Percentiles rank a stretch among this genome's conserved stretches.
Conservation (phyloP, 163 green algal species). For the Chlorella variabilis region DNA sequence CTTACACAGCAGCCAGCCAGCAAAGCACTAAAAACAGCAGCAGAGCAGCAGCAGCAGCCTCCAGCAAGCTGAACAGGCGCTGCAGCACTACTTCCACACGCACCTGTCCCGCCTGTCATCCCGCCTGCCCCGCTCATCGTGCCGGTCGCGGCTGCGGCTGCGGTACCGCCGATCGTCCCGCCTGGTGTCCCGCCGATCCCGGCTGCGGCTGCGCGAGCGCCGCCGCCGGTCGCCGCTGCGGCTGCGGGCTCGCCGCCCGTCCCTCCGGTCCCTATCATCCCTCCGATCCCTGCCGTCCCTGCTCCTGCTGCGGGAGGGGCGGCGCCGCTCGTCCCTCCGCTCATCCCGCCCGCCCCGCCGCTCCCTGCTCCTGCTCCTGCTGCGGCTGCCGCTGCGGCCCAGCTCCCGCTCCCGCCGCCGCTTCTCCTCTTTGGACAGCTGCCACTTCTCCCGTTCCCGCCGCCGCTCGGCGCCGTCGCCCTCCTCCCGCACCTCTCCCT, state of each 20-base stretch:
- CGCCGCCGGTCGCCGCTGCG: background rate
- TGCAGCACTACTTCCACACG: background rate
- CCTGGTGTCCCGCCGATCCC: background rate
- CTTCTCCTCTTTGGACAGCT: conserved; percentile 33
- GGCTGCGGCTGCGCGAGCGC: conserved; percentile 1
- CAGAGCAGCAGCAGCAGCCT: too few species aligned
- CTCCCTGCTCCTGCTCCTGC: conserved; percentile 1
- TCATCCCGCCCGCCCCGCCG: background rate
- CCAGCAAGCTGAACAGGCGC: too few species aligned
- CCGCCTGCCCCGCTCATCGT: conserved; percentile 34
- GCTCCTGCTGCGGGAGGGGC: conserved; percentile 3
- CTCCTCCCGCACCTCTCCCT: conserved; percentile 33
- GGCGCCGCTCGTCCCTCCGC: background rate
- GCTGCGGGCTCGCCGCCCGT: too few species aligned
- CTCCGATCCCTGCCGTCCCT: background rate
- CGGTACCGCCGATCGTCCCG: background rate
- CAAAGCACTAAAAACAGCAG: too few species aligned
- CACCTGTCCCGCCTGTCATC: conserved; percentile 29
- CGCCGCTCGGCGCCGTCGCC: conserved; percentile 7
- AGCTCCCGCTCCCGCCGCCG: background rate
- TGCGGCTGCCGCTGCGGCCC: conserved; percentile 23
- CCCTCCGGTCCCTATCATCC: background rate
- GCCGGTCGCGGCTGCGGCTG: background rate
- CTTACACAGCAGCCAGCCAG: too few species aligned
- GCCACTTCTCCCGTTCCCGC: conserved; percentile 34